These are phyloP conservation scores for Malassezia arunalokei DNA, from an alignment of 1,284 basidiomycete genomes.

Conservation along the genomic window DNA sequence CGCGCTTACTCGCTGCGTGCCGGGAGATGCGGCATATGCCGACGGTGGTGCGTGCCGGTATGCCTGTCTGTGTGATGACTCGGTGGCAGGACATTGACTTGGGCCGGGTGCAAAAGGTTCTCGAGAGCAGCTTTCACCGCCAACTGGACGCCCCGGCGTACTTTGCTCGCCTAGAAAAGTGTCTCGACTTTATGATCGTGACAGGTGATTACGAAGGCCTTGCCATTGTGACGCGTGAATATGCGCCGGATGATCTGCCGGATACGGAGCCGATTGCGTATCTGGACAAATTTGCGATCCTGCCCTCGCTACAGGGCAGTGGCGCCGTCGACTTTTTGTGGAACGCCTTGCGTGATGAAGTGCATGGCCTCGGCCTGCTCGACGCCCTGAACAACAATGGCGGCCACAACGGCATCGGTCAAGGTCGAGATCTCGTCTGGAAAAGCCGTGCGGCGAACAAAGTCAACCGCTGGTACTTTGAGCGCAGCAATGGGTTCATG, in stretches of 20 bases:
- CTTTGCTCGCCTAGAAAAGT: slow-evolving; percentile 61
- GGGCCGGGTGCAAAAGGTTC: slow-evolving; percentile 61
- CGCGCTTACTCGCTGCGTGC: slow-evolving; percentile 74
- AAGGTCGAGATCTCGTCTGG: slow-evolving; percentile 91
- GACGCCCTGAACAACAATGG: slow-evolving; percentile 85
- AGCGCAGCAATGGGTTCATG: slow-evolving; percentile 80
- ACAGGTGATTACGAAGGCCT: slow-evolving; percentile 92
- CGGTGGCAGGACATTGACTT: slow-evolving; percentile 59
- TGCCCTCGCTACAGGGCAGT: slow-evolving; percentile 87
- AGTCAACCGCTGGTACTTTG: slow-evolving; percentile 99
- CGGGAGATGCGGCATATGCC: slow-evolving; percentile 79
- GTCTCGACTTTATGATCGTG: slow-evolving; percentile 83
- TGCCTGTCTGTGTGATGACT: slow-evolving; percentile 70
- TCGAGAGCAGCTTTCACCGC: slow-evolving; percentile 75
- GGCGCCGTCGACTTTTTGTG: slow-evolving; percentile 98
- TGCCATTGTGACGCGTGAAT: slow-evolving; percentile 83
- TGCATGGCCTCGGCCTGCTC: slow-evolving; percentile 83
- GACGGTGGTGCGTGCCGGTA: slow-evolving; percentile 76
- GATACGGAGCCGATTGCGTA: slow-evolving; percentile 58
- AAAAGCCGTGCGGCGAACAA: slow-evolving; percentile 81
- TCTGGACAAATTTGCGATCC: slow-evolving; percentile 95
- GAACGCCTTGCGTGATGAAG: slow-evolving; percentile 96
- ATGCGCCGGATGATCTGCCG: slow-evolving; percentile 28
- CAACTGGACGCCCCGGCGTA: slow-evolving; percentile 64
- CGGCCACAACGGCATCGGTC: slow-evolving; percentile 70